Base-by-base conservation (phyloP, 257 asterid species). In the Verbena officinalis region DNA sequence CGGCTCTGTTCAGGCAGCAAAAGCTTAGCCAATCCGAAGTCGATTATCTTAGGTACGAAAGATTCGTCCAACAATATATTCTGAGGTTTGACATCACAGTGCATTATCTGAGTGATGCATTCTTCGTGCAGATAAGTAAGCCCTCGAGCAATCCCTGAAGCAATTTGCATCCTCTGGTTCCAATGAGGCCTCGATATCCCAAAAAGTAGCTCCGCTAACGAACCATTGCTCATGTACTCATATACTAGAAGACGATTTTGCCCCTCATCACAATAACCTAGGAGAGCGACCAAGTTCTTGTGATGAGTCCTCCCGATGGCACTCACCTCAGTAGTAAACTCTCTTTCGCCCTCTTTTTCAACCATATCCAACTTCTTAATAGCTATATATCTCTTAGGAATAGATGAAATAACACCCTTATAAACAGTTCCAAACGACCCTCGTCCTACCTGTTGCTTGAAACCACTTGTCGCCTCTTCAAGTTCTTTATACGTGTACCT, bases 371-470 rank as follows among this genome's bases (percentile, higher is more conserved):
- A 53, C n/a, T 69, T 81, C 78, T 84, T 86, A 36, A 86, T 81
- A 0, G 84, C 89, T 2, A 80, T 20, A 0, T 8, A 9, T 15
- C 33, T 64, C 22, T 64, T 71, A 0, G 76, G 73, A 31, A 59
- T 60, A 1, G 39, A 39, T 7, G 60, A 39, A 11, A 64, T 5
- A 3, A 53, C 56, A 0, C 95, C 95, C 65, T 76, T 84, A 24
- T 73, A 86, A 3, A 84, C 91, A 8, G 75, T 59, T n/a, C 83
- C 86, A 50, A 81, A 86, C 1, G 88, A 74, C 0, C 90, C 88
- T 39, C 73, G 46, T 17, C 90, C 94, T 3, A 77, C 55, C 55
- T 78, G 65, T 53, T 73, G 40, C 59, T 70, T 55, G 69, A 81
- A 81, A 2, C 77, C 79, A 1, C 67, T 71, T 0, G 74, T 75